These are phyloP conservation scores for Penicillium roqueforti DNA, from an alignment of 495 filamentous ascomycete species.

Conservation along the genomic window DNA sequence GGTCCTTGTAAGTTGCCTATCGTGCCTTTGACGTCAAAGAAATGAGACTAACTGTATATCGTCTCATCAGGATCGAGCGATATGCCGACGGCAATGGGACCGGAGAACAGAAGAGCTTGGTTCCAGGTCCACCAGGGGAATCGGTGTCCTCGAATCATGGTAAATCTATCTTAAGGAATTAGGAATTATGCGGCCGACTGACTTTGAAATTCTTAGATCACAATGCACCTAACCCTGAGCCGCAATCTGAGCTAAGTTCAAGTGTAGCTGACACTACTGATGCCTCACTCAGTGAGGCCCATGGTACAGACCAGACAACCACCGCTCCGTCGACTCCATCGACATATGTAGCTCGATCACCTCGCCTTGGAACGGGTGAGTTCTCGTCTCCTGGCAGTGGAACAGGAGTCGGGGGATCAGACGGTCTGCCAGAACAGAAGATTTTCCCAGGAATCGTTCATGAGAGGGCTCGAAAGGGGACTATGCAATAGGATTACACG, in stretches of 20 bases:
- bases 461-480: conserved; percentile 51
- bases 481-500: conserved; percentile 19
- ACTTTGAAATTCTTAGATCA: neutral
- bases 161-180: neutral
- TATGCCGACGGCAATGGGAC: conserved; percentile 19
- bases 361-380: conserved; percentile 16
- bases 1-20: conserved; percentile 63
- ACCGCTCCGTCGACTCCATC: conserved; percentile 5
- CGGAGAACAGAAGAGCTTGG: conserved; percentile 16
- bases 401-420: conserved; percentile 34
- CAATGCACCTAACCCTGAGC: neutral
- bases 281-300: neutral
- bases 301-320: neutral
- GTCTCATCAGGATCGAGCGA: conserved; percentile 25
- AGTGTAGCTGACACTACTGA: neutral
- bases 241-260: neutral
- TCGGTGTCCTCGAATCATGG: neutral
- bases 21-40: neutral
- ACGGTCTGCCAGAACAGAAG: conserved; percentile 56
- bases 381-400: conserved; percentile 16
- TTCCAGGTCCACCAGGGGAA: conserved; percentile 8
- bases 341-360: conserved; percentile 4
- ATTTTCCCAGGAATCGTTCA: conserved; percentile 71
- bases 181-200: neutral
- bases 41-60: neutral